Base-by-base conservation (phyloP, 1,139 yeast species). In the Kurtzmaniella natalensis region DNA sequence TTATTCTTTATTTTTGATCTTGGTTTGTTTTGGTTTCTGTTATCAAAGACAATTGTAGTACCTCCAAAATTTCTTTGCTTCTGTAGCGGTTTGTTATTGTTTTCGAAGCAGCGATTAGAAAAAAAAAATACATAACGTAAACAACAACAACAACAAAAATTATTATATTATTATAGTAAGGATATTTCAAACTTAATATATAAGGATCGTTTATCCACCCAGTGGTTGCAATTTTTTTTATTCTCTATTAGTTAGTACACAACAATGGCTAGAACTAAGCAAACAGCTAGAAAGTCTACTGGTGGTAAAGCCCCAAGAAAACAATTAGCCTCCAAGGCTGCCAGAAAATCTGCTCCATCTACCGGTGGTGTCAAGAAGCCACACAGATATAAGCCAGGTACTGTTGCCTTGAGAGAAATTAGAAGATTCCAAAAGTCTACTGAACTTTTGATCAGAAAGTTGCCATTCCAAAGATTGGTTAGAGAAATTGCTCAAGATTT, bases 221-320 rank as follows among this genome's bases (percentile, higher is more conserved):
- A 11, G 17, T 23, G 6, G 13, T 15, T 27, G 15, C 15, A 13
- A 17, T 31, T 31, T 33, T 27, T 35, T 35, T 35, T 34, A 32
- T 40, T 39, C 33, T 36, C 46, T 36, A 27, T 45, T 21, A 26
- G 21, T 26, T 17, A 26, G 17, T 26, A 26, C 18, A 17, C 29
- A 26, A 68, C 48, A 70, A 88, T 88, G 96, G 96, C 96, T 68
- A 88, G 96, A 84, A 88, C 96, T 50, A 88, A 89, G 75, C 95
- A 89, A 78, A 88, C 96, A 50, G 96, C 96, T 62, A 86, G 96
- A 82, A 88, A 88, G 73, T 87, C 96, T 55, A 87, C 96, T 61
- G 96, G 96, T 82, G 97, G 97, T 76, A 89, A 89, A 72, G 96
- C 96, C 48, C 97, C 97, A 78, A 86, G 97, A 83, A 89, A 89